Evolutionary conservation across 2,329 filamentous ascomycete genomes (phyloP).

Genomic region (Colletotrichum falcatum): DNA sequence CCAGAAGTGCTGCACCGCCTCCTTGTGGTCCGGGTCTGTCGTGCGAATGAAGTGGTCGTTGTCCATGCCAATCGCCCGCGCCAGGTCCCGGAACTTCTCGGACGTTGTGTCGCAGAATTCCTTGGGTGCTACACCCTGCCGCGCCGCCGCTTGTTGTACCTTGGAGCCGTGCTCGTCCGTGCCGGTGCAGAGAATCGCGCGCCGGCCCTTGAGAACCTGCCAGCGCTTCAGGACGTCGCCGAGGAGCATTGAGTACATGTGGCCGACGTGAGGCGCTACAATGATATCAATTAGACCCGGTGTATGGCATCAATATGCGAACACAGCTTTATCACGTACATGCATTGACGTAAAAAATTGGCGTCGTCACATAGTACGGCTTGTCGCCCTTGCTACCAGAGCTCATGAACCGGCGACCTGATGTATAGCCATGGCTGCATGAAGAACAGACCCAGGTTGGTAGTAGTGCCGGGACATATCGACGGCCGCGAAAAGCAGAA

Average conservation of each 20-base stretch:
- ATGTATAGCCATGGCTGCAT: slow-evolving; percentile 45
- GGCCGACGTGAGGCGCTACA: slow-evolving; percentile 90
- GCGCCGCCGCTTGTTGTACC: slow-evolving; percentile 86
- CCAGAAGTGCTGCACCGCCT: slow-evolving; percentile 93
- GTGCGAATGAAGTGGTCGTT: slow-evolving; percentile 94
- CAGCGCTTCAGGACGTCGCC: slow-evolving; percentile 93
- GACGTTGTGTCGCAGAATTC: slow-evolving; percentile 91
- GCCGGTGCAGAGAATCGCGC: slow-evolving; percentile 84
- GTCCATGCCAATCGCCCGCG: slow-evolving; percentile 74
- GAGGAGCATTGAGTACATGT: slow-evolving; percentile 93
- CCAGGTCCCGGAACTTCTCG: slow-evolving; percentile 81
- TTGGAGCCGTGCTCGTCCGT: slow-evolving; percentile 99
- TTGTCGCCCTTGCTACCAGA: slow-evolving; percentile 59
- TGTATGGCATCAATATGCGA: not conserved
- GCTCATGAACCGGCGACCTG: slow-evolving; percentile 47
- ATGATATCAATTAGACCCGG: slow-evolving; percentile 41
- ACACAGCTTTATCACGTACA: slow-evolving; percentile 64
- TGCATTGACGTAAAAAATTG: slow-evolving; percentile 99
- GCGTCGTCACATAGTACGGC: slow-evolving; percentile 94
- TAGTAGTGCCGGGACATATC: slow-evolving; percentile 24
- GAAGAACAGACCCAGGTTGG: slow-evolving; percentile 47
- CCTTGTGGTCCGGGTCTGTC: slow-evolving; percentile 83
- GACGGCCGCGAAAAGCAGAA: slow-evolving; percentile 13
- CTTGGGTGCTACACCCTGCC: slow-evolving; percentile 78
- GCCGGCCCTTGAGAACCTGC: slow-evolving; percentile 79